Base-by-base conservation (phyloP, 345 rosid genomes). In the Eucalyptus caleyi region DNA sequence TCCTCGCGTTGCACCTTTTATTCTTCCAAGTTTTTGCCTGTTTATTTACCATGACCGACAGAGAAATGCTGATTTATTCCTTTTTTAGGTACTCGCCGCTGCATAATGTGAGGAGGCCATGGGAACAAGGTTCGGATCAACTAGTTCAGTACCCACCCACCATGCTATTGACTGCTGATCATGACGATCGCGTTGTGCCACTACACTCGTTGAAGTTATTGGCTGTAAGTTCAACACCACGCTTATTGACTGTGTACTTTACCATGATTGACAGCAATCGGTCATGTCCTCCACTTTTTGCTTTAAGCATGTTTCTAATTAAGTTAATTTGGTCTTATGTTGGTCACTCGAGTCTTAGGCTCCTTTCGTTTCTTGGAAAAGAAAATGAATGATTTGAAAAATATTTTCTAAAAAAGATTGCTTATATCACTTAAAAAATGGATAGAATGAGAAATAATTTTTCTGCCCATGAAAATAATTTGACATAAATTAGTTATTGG, bases 111-210 rank as follows among this genome's bases (percentile, higher is more conserved):
- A 94, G 92, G 93, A 95, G 99, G 91, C 99, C 98, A 86, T 97
- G 99, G 99, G 98, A 96, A 89, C 93, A 92, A 81, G 91, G 90
- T 86, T 90, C 89, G 7, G 94, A 91, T 89, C 67, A 45, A 88
- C 87, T 91, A 53, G 89, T 90, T 51, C 99, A 97, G 90, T 97
- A 97, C 88, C 99, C 99, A 44, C 56, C 99, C 34, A 97, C 99
- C 59, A 95, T 97, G 98, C 92, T 97, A 50, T 93, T 97, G 93
- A 97, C 98, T 11, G 99, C 99, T 53, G 99, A 98, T 92, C 99
- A 98, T 16, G 99, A 98, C 62, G 99, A 98, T 90, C 94, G 99
- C 51, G 96, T 97, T 34, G 99, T 97, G 86, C 99, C 99, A 26
- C 92, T 95, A 86, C 99, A 97, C 91, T 93, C 99, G 0, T 92